Base-by-base conservation (phyloP, 768 basidiomycete genomes). In the Collybiopsis confluens region DNA sequence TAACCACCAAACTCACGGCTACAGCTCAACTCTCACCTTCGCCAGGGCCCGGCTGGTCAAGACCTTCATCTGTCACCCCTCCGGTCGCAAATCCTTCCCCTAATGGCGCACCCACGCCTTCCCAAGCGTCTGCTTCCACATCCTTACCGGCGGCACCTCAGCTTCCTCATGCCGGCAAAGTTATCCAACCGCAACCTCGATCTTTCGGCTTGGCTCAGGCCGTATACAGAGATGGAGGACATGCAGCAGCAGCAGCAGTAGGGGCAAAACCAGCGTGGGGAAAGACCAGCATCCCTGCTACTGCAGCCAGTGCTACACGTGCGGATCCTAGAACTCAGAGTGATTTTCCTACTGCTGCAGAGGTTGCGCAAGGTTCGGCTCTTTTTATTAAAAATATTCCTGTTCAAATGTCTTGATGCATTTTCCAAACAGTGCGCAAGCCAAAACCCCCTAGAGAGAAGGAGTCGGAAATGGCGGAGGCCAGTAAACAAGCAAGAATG, bases 341-440 rank as follows among this genome's bases (percentile, higher is more conserved):
- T 54, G 95, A 98, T 58, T 99, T 99, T 65, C 97, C 97, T 6
- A 99, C 97, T 4, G 94, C 96, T 43, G 92, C 92, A 35, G 97
- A 99, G 73, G 92, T 93, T 41, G 91, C 91, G 6, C 86, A 87
- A 73, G 87, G 91, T 87, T 60, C 61, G 30, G 30, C 50, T 43
- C 54, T 8, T 61, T 65, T 48, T 61, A 23, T 20, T 9, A 4
- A 20, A 23, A 16, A 16, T 18, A 40, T 37, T 4, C 16, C 36
- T 50, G 9, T 18, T 23, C n/a, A 24, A 50, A 15, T 38, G n/a
- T n/a, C n/a, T n/a, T n/a, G n/a, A n/a, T n/a, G n/a, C n/a, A n/a
- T n/a, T n/a, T n/a, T n/a, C 26, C 5, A 3, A 50, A 23, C 20
- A 20, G 33, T 20, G 21, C 33, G 48, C 27, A 50, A 37, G 27